Evolutionary conservation across 768 basidiomycete species (phyloP), one percentile per base, ranked within the genome.

Genomic region (Collybia nuda): DNA sequence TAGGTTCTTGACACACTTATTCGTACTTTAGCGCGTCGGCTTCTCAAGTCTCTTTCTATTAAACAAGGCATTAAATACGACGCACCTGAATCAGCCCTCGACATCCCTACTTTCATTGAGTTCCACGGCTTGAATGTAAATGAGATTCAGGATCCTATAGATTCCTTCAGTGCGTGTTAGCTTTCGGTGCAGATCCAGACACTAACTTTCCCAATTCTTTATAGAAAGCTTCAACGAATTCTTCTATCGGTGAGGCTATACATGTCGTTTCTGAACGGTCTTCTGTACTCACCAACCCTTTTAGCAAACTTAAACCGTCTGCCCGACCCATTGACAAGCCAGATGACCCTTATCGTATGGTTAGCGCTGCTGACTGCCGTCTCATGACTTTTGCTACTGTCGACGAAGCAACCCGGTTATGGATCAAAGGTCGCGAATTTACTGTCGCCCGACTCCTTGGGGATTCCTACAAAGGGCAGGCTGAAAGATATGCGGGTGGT

Each of bases 361-460:
- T 98, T 50, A 88, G 86, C 50, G 85, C 83, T n/a, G 97, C 95
- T 1, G 96, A 99, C 72, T 98, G 91, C 63, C 87, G 96, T n/a
- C 78, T 97, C 53, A 94, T 98, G 87, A 83, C 87, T 1, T 99
- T 98, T 67, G 86, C 90, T 66, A 87, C 84, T 0, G 86, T 97
- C 6, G 73, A 69, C 42, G 90, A 92, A 49, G 96, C 96, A 1
- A 97, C 93, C 2, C 75, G 78, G 19, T 71, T 99, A 0, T 99
- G 96, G 96, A 96, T 98, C 71, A 98, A 98, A 62, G 96, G 96
- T 2, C 84, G 93, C 38, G 94, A 97, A 58, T 98, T 99, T 63
- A 86, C 85, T 1, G 77, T 98, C 2, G 77, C 70, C 5, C 79
- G 85, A 1, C 75, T 99, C 28, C 78, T 98, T 0, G 95, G 95